Base-by-base conservation (phyloP, 805 yeast species). In the Candida oleophila region DNA sequence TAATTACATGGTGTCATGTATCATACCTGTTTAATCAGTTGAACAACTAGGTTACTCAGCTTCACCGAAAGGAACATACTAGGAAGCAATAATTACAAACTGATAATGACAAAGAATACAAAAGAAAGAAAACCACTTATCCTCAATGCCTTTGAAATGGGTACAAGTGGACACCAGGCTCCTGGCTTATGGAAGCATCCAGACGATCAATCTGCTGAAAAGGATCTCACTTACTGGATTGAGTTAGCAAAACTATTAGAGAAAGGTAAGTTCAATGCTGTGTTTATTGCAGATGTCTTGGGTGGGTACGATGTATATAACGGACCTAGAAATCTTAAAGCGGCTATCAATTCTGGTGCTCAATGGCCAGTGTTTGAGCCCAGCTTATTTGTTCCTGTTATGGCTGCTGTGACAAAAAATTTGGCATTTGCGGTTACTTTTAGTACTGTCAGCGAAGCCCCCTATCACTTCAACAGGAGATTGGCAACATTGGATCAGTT, bases 401-500 rank as follows among this genome's bases (percentile, higher is more conserved):
- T 74, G 66, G 77, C 78, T 22, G 63, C 73, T 4, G 74, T 69
- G 4, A 74, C 78, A 4, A 60, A 65, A 43, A 65, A 65, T 22
- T 48, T 74, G 21, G 51, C 67, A 2, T 71, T 74, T 51, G 78
- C 74, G 4, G 54, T 73, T 36, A 74, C 78, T 2, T 68, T 68
- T 43, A 62, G 72, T 18, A 73, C 78, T 3, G 62, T 74, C 22
- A 64, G 71, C 45, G 78, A 74, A 42, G 67, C 65, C 22, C 78
- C 78, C 0, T 68, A 62, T 40, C 69, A 66, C 47, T 63, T 73
- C 44, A 71, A 74, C 3, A 60, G 78, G 54, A 59, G 77, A 44
- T 52, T 73, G 48, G 74, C 77, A 11, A 72, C 78, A 0, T 56
- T 74, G 42, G 78, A 74, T 48, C 74, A 71, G 48, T 60, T 72